Evolutionary conservation across 768 basidiomycete species (phyloP).

Genomic region (Dioszegia aurantiaca): DNA sequence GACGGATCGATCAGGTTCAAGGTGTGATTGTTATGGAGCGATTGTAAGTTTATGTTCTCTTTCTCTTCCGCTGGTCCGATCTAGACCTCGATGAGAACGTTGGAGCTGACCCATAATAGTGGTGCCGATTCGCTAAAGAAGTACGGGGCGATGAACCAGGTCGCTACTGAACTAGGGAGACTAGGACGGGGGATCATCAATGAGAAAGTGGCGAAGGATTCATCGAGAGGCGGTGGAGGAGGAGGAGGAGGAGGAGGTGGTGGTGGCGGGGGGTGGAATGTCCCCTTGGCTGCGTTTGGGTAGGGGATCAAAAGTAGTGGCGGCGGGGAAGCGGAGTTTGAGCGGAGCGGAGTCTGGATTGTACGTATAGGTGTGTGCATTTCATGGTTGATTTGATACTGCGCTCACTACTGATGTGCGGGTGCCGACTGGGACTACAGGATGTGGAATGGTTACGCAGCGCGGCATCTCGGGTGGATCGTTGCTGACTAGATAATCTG

Average conservation of each 20-base stretch:
- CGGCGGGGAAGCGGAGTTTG: no score
- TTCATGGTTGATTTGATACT: no score
- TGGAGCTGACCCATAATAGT: constrained; percentile 7
- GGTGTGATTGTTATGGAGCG: constrained; percentile 87
- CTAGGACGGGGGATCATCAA: constrained; percentile 17
- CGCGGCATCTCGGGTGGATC: no score
- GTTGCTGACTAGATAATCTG: no score
- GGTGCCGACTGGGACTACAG: no score
- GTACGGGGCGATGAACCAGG: constrained; percentile 21
- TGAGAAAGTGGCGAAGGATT: constrained; percentile 19
- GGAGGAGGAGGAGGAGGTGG: constrained; percentile 5
- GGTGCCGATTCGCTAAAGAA: constrained; percentile 14
- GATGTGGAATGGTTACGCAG: no score
- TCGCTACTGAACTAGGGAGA: constrained; percentile 12
- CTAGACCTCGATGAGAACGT: not conserved
- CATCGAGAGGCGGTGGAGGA: constrained; percentile 3
- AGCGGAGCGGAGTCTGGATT: no score
- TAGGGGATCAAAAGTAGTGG: no score
- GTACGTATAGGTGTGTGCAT: no score
- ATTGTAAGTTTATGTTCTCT: constrained; percentile 54
- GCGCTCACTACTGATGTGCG: no score
- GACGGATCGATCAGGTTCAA: constrained; percentile 92
- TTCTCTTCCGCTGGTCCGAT: no score
- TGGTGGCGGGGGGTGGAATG: not conserved
- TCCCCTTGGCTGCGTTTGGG: no score